Percentiles rank a stretch among this genome's conserved stretches.
Conservation (phyloP, 2,329 filamentous ascomycete species). For the Sclerotinia glacialis region DNA sequence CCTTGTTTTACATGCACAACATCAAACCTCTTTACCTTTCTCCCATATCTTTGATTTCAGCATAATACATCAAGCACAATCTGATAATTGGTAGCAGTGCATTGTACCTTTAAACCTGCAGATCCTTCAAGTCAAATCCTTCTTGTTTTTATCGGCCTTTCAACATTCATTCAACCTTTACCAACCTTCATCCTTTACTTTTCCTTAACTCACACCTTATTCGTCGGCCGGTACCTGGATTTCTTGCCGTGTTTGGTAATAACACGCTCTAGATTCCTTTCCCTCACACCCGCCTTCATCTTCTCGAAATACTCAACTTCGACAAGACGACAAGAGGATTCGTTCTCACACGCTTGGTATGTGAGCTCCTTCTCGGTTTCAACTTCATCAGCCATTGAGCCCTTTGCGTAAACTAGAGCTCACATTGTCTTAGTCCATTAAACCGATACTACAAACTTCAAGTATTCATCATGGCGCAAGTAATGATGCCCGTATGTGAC, state of each 20-base stretch:
- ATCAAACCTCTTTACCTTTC: neutral
- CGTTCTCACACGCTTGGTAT: neutral
- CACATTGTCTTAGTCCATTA: neutral
- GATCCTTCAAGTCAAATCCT: neutral
- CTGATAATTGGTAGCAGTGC: neutral
- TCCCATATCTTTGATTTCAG: neutral
- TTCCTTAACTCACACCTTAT: neutral
- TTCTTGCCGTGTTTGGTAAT: neutral
- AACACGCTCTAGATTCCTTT: neutral
- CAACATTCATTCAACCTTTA: neutral
- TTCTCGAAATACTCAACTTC: neutral
- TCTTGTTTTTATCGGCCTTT: neutral
- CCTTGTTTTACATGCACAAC: neutral
- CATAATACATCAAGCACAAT: neutral
- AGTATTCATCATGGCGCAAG: slow-evolving; percentile 9
- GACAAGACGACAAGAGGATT: neutral
- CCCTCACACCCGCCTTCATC: neutral
- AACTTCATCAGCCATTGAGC: neutral
- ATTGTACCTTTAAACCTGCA: neutral
- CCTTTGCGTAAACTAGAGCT: neutral
- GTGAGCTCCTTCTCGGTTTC: neutral
- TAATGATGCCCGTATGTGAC: slow-evolving; percentile 13
- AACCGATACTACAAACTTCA: neutral
- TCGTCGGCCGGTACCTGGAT: neutral
- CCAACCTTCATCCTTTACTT: neutral